These are phyloP conservation scores for Pichia sp. DNA, from an alignment of 1,139 yeast genomes.

Conservation along the genomic window DNA sequence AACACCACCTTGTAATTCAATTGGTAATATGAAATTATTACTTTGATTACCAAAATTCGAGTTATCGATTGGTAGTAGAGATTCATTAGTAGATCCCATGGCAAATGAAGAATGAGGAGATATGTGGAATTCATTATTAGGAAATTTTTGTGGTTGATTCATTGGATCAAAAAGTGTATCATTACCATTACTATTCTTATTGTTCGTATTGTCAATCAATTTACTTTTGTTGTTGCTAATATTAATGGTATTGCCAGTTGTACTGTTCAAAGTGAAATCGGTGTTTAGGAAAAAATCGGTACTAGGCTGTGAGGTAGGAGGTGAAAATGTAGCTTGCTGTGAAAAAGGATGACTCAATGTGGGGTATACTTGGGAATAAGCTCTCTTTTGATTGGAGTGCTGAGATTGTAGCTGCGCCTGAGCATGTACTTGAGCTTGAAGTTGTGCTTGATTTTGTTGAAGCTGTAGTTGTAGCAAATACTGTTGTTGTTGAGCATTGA, in stretches of 20 bases:
- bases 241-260: not conserved
- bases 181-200: slow-evolving; percentile 1
- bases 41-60: not conserved
- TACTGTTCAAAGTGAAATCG: not conserved
- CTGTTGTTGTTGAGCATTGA: slow-evolving; percentile 1
- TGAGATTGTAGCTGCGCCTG: slow-evolving; percentile 1
- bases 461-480: slow-evolving; percentile 1
- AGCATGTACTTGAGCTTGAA: slow-evolving; percentile 2
- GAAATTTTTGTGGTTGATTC: slow-evolving; percentile 8
- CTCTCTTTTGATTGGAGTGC: not conserved
- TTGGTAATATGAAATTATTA: slow-evolving; percentile 40
- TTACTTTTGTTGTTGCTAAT: slow-evolving; percentile 10
- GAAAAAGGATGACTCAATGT: not conserved
- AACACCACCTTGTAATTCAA: slow-evolving; percentile 58
- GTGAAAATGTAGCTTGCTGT: not conserved
- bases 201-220: slow-evolving; percentile 1
- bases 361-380: not conserved
- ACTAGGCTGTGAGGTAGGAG: not conserved
- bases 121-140: slow-evolving; percentile 13
- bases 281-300: not conserved
- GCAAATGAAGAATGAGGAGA: slow-evolving; percentile 27
- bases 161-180: slow-evolving; percentile 12
- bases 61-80: slow-evolving; percentile 17
- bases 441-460: slow-evolving; percentile 3
- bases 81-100: slow-evolving; percentile 21